Base-by-base conservation (phyloP, 768 basidiomycete genomes). In the Leccinum truebloodii region DNA sequence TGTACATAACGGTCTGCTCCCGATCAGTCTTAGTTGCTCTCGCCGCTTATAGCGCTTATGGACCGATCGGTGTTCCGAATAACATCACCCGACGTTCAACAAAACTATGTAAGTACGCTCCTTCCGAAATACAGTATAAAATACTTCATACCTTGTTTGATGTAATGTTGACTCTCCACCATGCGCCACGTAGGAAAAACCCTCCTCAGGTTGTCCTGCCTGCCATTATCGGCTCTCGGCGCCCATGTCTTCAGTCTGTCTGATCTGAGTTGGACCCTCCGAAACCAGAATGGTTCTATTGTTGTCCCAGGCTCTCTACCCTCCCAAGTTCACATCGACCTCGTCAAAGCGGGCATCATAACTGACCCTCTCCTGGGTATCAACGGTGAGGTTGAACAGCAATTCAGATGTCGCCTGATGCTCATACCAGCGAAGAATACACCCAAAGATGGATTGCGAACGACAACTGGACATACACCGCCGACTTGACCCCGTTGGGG, bases 381-480 rank as follows among this genome's bases (percentile, higher is more conserved):
- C 37, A 85, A 85, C 59, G 85, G 83, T 82, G 51, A 49, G 65
- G 57, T 35, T 14, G 24, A n/a, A 65, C 48, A 12, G n/a, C 50
- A 18, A 52, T 52, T 51, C 7, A 22, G 20, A 52, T 58, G 4
- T 26, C 51, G 50, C 52, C 35, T 24, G 26, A 35, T 5, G 20
- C 57, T 46, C 26, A 57, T 55, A 35, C 14, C 14, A 10, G 16
- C 32, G 30, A 52, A 84, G 83, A 86, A 58, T 83, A 81, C 60
- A 81, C 80, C 1, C 77, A 84, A 65, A 75, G 85, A 61, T 85
- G 83, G 84, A 73, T 86, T 52, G 76, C 78, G 32, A 73, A 80
- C 54, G 83, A 86, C 58, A 81, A 82, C 59, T 86, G 85, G 84
- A 84, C 82, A 0, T 85, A 84, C 62, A 84, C 81, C 0, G 82